These are phyloP conservation scores for Panaeolus cyanescens DNA, from an alignment of 768 basidiomycete species.

Conservation along the genomic window DNA sequence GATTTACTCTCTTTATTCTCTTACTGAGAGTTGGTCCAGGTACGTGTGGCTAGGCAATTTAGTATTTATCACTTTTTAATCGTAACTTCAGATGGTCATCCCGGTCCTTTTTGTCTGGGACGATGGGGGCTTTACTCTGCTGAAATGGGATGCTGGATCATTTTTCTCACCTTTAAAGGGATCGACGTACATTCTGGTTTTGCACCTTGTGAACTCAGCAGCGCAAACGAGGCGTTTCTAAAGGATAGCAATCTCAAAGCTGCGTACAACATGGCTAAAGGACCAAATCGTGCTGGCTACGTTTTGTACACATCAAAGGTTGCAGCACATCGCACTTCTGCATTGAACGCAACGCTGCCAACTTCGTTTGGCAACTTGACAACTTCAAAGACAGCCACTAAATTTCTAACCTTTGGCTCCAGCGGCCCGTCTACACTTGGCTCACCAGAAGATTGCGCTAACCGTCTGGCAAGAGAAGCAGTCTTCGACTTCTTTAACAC, in stretches of 20 bases:
- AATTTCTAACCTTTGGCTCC: neutral
- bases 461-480: neutral
- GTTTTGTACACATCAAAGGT: neutral
- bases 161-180: neutral
- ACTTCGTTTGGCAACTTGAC: slow-evolving; percentile 1
- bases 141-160: neutral
- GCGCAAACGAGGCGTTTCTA: neutral
- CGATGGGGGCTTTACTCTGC: neutral
- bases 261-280: neutral
- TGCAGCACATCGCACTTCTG: neutral
- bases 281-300: neutral
- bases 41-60: no score
- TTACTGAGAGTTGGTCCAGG: no score
- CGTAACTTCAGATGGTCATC: no score
- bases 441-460: neutral
- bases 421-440: neutral
- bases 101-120: neutral
- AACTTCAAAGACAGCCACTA: neutral
- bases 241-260: neutral
- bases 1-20: neutral
- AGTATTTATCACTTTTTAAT: no score
- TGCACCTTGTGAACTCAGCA: neutral
- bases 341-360: neutral
- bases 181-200: neutral
- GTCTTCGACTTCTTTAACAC: neutral